These are phyloP conservation scores for Metschnikowia borealis DNA, from an alignment of 805 yeast genomes.

Conservation along the genomic window DNA sequence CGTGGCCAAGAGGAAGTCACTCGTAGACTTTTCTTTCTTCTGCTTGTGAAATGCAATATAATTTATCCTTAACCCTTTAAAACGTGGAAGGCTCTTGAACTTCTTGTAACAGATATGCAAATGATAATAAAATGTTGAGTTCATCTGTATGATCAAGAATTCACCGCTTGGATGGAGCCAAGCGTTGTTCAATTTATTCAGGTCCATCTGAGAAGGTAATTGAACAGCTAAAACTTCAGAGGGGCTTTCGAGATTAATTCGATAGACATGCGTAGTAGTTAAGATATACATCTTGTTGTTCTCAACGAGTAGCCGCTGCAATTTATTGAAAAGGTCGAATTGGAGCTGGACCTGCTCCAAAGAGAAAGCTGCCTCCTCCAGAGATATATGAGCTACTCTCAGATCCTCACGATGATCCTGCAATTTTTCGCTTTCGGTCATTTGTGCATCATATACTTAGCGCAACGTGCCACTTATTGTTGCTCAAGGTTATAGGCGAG, in stretches of 20 bases:
- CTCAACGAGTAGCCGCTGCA: slow-evolving; percentile 26
- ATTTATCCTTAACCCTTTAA: slow-evolving; percentile 41
- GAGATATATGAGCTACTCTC: background rate
- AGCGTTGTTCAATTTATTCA: slow-evolving; percentile 19
- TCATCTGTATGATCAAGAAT: slow-evolving; percentile 30
- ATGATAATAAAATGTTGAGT: slow-evolving; percentile 34
- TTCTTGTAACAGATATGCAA: slow-evolving; percentile 38
- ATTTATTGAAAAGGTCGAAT: slow-evolving; percentile 26
- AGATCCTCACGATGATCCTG: background rate
- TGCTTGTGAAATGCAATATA: slow-evolving; percentile 20
- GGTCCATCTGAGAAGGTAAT: slow-evolving; percentile 18
- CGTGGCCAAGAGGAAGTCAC: slow-evolving; percentile 30
- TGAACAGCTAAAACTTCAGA: slow-evolving; percentile 25
- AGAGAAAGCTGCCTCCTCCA: slow-evolving; percentile 23
- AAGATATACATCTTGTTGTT: slow-evolving; percentile 35
- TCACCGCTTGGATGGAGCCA: slow-evolving; percentile 40
- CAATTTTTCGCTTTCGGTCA: background rate
- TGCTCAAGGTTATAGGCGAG: background rate
- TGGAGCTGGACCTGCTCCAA: slow-evolving; percentile 40
- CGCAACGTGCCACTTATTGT: background rate
- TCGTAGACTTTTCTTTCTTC: slow-evolving; percentile 18
- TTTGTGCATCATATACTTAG: background rate
- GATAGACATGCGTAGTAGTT: slow-evolving; percentile 19
- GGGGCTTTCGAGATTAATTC: slow-evolving; percentile 36
- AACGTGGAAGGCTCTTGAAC: slow-evolving; percentile 41